Percentiles rank a stretch among this genome's conserved stretches.
These are phyloP conservation scores for Lactarius quietus DNA, from an alignment of 768 basidiomycete species.

Conservation along the genomic window DNA sequence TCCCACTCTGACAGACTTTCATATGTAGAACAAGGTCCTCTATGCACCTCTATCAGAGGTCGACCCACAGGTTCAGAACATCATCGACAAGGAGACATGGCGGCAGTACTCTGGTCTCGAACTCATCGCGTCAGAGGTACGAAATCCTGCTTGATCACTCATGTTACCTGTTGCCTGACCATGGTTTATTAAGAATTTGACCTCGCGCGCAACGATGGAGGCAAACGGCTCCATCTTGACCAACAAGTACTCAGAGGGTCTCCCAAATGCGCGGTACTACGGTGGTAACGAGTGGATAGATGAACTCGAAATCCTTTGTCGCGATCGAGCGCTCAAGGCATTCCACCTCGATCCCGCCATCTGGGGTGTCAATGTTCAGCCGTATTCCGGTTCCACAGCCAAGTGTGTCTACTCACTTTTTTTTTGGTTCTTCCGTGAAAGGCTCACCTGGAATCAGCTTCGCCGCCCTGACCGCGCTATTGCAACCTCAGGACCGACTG, in stretches of 20 bases:
- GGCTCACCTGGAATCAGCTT: constrained; percentile 53
- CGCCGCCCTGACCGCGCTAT: constrained; percentile 91
- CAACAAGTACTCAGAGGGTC: constrained; percentile 99
- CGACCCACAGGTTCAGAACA: constrained; percentile 93
- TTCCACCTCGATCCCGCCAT: constrained; percentile 90
- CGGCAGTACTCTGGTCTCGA: constrained; percentile 96
- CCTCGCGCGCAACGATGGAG: constrained; percentile 92
- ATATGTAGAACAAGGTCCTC: constrained; percentile 80
- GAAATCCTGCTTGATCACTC: constrained; percentile 21
- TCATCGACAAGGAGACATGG: constrained; percentile 99
- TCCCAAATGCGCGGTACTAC: constrained; percentile 95
- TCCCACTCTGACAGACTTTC: background rate
- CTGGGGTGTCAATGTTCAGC: constrained; percentile 99
- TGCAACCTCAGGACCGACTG: constrained; percentile 95
- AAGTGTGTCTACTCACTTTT: constrained; percentile 53
- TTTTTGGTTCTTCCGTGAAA: background rate
- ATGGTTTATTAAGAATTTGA: constrained; percentile 69
- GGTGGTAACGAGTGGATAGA: constrained; percentile 98
- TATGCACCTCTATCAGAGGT: constrained; percentile 85
- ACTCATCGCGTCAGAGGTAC: constrained; percentile 97
- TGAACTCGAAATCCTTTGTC: constrained; percentile 91
- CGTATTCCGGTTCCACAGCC: constrained; percentile 93
- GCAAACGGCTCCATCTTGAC: constrained; percentile 98
- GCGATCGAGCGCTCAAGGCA: constrained; percentile 91
- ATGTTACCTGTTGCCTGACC: background rate